Conservation (phyloP, 1,284 basidiomycete genomes). For the Moesziomyces sp. region DNA sequence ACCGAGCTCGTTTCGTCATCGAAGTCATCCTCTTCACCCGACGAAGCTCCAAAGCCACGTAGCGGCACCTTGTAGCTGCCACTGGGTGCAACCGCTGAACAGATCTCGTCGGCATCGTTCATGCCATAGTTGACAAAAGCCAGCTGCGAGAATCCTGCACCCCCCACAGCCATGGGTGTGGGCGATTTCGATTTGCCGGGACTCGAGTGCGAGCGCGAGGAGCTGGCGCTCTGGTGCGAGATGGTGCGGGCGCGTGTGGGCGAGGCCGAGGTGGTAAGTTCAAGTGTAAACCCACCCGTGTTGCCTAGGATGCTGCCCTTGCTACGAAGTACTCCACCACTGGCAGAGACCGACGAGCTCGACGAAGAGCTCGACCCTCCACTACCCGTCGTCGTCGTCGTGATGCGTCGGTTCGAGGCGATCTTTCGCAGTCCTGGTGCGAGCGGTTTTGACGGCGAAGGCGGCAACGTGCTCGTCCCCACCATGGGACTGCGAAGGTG, state of each 20-base stretch:
- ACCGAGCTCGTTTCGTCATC: constrained; percentile 29
- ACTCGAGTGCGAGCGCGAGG: constrained; percentile 15
- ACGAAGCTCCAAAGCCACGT: constrained; percentile 42
- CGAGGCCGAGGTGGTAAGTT: constrained; percentile 39
- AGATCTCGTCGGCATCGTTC: constrained; percentile 65
- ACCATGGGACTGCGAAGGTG: constrained; percentile 32
- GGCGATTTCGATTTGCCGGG: constrained; percentile 37
- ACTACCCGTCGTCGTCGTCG: constrained; percentile 7
- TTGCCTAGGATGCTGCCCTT: constrained; percentile 15
- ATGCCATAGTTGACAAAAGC: constrained; percentile 66
- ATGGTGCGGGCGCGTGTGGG: constrained; percentile 36
- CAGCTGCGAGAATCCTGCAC: constrained; percentile 27
- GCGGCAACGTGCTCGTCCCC: constrained; percentile 10
- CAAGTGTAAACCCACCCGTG: constrained; percentile 25
- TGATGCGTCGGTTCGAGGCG: constrained; percentile 47
- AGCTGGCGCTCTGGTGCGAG: constrained; percentile 21
- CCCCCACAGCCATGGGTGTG: constrained; percentile 7
- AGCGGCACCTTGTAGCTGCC: constrained; percentile 64
- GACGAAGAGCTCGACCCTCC: constrained; percentile 15
- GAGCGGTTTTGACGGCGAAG: constrained; percentile 18
- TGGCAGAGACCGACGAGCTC: constrained; percentile 18
- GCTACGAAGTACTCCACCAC: constrained; percentile 3
- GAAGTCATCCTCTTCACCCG: constrained; percentile 40
- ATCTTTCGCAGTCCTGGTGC: constrained; percentile 46
- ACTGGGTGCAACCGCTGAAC: constrained; percentile 62